Base-by-base conservation (phyloP, 148 eudicot species). In the Mesembryanthemum crystallinum region DNA sequence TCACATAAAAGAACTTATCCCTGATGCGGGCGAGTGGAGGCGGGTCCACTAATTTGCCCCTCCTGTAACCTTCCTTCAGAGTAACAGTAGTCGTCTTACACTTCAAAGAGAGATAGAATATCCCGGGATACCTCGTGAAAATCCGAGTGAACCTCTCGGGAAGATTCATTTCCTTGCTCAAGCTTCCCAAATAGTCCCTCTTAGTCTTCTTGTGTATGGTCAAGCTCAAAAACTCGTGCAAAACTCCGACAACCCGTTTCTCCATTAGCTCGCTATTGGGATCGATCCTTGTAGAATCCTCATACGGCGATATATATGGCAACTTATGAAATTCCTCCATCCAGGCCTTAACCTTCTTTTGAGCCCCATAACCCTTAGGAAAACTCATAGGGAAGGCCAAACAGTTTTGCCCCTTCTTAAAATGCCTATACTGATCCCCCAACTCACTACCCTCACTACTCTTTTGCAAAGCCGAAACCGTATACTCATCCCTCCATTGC, bases 321-420 rank as follows among this genome's bases (percentile, higher is more conserved):
- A 95, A 74, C 83, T 92, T 95, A 55, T 95, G 96, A 82, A 95
- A 95, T 85, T 95, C 98, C 45, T 87, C 96, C 98, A 95, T 95
- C 98, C 98, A 95, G 30, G 86, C 88, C 72, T 80, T 90, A 64
- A 95, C 98, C 83, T 92, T 95, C 74, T 83, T 95, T 42, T 90
- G 96, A 27, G 78, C 87, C 30, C 97, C 98, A 75, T 95, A 95
- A 47, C 98, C 94, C 55, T 90, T 85, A 0, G 98, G 97, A 80
- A 92, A 95, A 78, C 87, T 89, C 92, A 90, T 84, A 0, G 92
- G 84, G 32, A 92, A 95, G 0, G 83, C 79, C 78, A 95, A 79
- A 0, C 85, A 85, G 0, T 87, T 78, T 75, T 87, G 82, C 21
- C 94, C 98, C 73, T 83, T 88, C 78, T 77, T 89, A 45, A 90